Percentiles rank a stretch among this genome's conserved stretches.
Conservation (phyloP, 345 rosid species). For the Eucalyptus tenuipes region DNA sequence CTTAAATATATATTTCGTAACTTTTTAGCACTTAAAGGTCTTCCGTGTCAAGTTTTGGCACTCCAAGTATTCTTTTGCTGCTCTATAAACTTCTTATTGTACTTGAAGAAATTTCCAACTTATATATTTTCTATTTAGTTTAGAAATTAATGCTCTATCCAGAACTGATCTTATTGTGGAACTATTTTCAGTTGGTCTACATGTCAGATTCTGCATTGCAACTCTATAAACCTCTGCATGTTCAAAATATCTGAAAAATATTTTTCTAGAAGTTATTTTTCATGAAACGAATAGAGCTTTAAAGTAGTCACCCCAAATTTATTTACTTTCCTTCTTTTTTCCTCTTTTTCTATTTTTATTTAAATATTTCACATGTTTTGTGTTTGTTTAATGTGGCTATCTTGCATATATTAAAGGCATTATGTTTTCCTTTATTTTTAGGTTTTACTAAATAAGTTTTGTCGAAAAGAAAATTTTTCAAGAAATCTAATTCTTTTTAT, state of each 20-base stretch:
- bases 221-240: not conserved
- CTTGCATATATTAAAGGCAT: not conserved
- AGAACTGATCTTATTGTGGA: not conserved
- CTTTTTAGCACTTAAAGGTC: rapidly evolving
- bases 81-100: too few species aligned
- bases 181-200: not conserved
- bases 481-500: not conserved
- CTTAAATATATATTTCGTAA: too few species aligned
- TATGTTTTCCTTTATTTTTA: not conserved
- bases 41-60: rapidly evolving
- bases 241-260: not conserved
- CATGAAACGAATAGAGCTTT: not conserved
- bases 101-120: not conserved
- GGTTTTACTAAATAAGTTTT: not conserved
- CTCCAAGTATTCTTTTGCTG: too few species aligned
- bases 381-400: not conserved
- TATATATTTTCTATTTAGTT: not conserved
- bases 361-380: not conserved
- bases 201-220: not conserved
- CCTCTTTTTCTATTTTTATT: not conserved
- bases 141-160: not conserved
- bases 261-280: rapidly evolving
- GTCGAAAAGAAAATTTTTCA: rapidly evolving
- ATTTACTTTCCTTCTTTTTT: not conserved
- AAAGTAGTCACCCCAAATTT: not conserved